Conservation (phyloP, 805 yeast species). For the Yarrowia osloensis region DNA sequence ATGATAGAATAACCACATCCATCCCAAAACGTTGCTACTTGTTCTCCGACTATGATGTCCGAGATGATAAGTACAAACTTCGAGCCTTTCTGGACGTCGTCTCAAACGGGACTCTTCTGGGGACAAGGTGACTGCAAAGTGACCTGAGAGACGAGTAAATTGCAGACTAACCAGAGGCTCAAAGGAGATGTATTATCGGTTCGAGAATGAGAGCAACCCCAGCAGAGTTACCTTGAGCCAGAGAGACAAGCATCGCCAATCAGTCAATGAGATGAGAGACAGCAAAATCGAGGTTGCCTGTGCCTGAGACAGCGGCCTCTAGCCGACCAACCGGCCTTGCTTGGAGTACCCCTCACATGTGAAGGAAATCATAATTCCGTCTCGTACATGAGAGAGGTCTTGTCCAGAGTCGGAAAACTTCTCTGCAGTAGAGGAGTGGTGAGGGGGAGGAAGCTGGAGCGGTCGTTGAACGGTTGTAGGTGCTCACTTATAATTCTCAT, state of each 20-base stretch:
- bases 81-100: neutral
- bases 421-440: neutral
- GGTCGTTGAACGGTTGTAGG: too few relatives aligned
- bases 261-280: neutral
- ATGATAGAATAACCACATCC: too few relatives aligned
- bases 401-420: neutral
- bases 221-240: neutral
- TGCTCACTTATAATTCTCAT: too few relatives aligned
- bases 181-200: neutral
- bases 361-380: neutral
- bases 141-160: neutral
- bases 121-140: too few relatives aligned
- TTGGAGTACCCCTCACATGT: constrained; percentile 14
- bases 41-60: neutral
- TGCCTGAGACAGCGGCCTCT: too few relatives aligned
- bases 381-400: neutral
- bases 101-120: neutral
- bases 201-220: neutral
- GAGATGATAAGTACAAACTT: neutral
- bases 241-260: neutral
- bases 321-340: neutral
- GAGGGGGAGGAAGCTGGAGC: too few relatives aligned
- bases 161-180: neutral
- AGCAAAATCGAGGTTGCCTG: neutral
- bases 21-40: too few relatives aligned